A percentile compares a stretch with the other conserved stretches of the same genome.
phyloP scores from a whole-genome alignment of 2,329 filamentous ascomycete genomes.

The Fusarium annulatum region DNA sequence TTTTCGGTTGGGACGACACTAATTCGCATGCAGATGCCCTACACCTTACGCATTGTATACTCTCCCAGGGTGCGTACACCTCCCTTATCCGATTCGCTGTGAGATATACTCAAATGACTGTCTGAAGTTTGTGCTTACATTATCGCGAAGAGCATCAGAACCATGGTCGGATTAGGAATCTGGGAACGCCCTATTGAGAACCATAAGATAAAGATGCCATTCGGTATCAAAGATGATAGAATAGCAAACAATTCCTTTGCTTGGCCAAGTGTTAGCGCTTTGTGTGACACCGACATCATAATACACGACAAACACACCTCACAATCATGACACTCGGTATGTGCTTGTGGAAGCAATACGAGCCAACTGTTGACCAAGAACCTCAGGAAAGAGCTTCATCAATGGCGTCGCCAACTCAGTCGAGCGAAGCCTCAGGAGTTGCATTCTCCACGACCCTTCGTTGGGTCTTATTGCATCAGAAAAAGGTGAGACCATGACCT shows the following conservation, averaged over 20 bases:
- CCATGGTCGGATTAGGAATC: conserved; percentile 4
- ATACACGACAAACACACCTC: not conserved
- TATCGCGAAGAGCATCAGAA: not conserved
- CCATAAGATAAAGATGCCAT: not conserved
- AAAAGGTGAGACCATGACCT: conserved; percentile 20
- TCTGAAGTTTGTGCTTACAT: not conserved
- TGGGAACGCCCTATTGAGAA: not conserved
- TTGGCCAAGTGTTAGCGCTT: not conserved
- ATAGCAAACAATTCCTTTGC: not conserved
- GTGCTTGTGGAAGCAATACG: not conserved
- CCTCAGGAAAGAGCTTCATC: conserved; percentile 41
- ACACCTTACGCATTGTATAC: not conserved
- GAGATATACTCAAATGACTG: not conserved
- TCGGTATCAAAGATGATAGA: too few relatives aligned
- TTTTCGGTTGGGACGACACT: not conserved
- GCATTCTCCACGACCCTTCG: conserved; percentile 38
- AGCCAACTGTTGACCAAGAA: not conserved
- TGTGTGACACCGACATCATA: not conserved
- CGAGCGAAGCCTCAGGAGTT: conserved; percentile 37
- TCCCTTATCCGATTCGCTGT: not conserved
- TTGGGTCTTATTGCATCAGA: conserved; percentile 37
- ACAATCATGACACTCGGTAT: conserved; percentile 39
- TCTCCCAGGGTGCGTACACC: not conserved
- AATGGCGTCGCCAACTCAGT: conserved; percentile 34
- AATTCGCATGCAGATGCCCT: not conserved